Base-by-base conservation (phyloP, 345 rosid species). In the Corchorus olitorius region DNA sequence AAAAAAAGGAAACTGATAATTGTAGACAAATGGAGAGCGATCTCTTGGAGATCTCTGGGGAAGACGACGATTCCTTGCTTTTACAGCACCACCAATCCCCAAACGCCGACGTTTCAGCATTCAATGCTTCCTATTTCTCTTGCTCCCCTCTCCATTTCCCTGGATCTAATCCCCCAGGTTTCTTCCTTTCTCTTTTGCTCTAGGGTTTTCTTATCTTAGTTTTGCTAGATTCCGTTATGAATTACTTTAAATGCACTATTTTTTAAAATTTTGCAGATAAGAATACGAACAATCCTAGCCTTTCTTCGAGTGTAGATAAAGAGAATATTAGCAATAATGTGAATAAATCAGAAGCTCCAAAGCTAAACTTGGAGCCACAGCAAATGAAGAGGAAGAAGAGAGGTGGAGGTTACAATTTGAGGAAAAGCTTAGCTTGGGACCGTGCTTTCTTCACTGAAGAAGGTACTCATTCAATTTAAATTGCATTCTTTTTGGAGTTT, bases 401-500 rank as follows among this genome's bases (percentile, higher is more conserved):
- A 84, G 88, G 83, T 17, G 91, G 90, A 55, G 94, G 52, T 48
- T 48, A 10, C 45, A 64, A 93, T 84, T 79, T 96, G 84, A 86
- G 97, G 50, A 93, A 93, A 77, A 96, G 99, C 85, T 84, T 96
- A 79, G 99, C 99, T 0, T 93, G 98, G 99, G 83, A 96, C 60
- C 83, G 83, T 62, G 98, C 98, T 67, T 93, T 95, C 77, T 88
- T 89, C 64, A 93, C 97, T 4, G 99, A 93, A 78, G 98, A 89
- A 90, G 99, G 99, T 95, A 33, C 1, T 14, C 9, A 45, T 11
- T 22, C 33, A 6, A 1, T 13, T 48, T 19, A 8, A 39, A 22
- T 27, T 61, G 0, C 11, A 10, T 27, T 22, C 34, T 61, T 61
- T 22, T 61, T 15, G 27, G 27, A 27, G 0, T 27, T 72, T 12